Evolutionary conservation across 2,329 filamentous ascomycete genomes (phyloP), one percentile per base, ranked within the genome.

Genomic region (Ophiocordyceps sinensis): DNA sequence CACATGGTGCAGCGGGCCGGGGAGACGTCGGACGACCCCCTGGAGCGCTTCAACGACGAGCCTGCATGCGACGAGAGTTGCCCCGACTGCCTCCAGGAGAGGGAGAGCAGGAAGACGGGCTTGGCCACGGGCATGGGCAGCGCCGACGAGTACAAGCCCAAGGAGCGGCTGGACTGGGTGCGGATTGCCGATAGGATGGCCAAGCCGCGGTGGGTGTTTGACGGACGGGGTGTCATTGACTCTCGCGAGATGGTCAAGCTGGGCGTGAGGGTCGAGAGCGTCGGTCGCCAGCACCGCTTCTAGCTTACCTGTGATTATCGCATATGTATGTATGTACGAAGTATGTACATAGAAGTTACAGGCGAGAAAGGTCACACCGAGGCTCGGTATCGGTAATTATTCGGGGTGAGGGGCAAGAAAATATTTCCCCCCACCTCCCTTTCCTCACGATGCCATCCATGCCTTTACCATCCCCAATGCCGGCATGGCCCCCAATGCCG

Each of bases 191-290:
- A 61, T 40, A 53, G 56, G 46, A 73, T 75, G 69, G 61, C 60
- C 38, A 66, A 68, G 56, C 71, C 71, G 11, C 67, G 65, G 43
- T 73, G 69, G 68, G 59, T 75, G 23, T 75, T 75, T 55, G 71
- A 75, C 44, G 71, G 71, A n/a, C 67, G 68, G 41, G 69, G 70
- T 32, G 64, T 73, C 28, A 64, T 75, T 37, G 67, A 75, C 47
- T 62, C 61, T 15, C 55, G 57, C 19, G 60, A 64, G 47, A 65
- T 73, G 62, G 58, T 59, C 32, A 65, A 64, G 56, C 56, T 74
- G n/a, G 70, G 67, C 13, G 61, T 75, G 39, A 59, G 63, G 15
- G 67, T 74, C 10, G 68, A 73, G 59, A 71, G 65, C 45, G 65
- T 75, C 29, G 71, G 71, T 17, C 63, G 66, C 19, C 66, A 66